These are phyloP conservation scores for Lasiodiplodia sp. DNA, from an alignment of 2,329 filamentous ascomycete genomes.

Conservation along the genomic window DNA sequence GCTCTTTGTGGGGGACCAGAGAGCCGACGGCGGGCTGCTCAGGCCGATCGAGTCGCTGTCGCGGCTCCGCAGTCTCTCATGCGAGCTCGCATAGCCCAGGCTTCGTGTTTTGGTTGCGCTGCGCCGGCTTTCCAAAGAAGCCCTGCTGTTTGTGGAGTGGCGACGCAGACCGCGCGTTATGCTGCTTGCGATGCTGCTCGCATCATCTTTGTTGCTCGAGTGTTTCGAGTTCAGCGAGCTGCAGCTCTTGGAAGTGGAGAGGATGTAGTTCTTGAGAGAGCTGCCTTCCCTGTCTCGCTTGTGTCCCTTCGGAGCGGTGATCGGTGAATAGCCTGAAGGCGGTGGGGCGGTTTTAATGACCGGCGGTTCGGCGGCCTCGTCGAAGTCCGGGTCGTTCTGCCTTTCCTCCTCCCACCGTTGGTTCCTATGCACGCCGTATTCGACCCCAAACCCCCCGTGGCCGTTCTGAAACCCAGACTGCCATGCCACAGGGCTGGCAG, in stretches of 20 bases:
- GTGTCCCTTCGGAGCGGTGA: constrained; percentile 70
- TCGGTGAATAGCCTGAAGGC: constrained; percentile 75
- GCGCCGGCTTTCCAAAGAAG: constrained; percentile 40
- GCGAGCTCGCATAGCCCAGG: constrained; percentile 77
- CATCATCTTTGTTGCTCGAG: constrained; percentile 35
- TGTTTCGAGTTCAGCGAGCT: constrained; percentile 45
- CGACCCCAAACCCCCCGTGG: constrained; percentile 69
- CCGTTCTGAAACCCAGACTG: constrained; percentile 26
- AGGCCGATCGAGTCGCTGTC: constrained; percentile 20
- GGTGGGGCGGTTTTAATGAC: constrained; percentile 58
- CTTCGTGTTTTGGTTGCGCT: constrained; percentile 57
- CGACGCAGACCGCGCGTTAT: constrained; percentile 45
- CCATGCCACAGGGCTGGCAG: constrained; percentile 37
- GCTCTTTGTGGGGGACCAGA: constrained; percentile 31
- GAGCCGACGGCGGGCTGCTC: constrained; percentile 10
- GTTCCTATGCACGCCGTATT: constrained; percentile 71
- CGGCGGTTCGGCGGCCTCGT: constrained; percentile 70
- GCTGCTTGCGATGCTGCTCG: constrained; percentile 50
- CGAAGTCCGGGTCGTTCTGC: constrained; percentile 53
- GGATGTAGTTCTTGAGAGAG: constrained; percentile 67
- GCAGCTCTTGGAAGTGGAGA: constrained; percentile 41
- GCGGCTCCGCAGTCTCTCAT: constrained; percentile 66
- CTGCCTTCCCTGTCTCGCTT: constrained; percentile 44
- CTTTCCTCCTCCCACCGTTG: constrained; percentile 56
- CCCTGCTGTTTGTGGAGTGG: constrained; percentile 42